Base-by-base conservation (phyloP, 345 rosid genomes). In the Trapa incisa region DNA sequence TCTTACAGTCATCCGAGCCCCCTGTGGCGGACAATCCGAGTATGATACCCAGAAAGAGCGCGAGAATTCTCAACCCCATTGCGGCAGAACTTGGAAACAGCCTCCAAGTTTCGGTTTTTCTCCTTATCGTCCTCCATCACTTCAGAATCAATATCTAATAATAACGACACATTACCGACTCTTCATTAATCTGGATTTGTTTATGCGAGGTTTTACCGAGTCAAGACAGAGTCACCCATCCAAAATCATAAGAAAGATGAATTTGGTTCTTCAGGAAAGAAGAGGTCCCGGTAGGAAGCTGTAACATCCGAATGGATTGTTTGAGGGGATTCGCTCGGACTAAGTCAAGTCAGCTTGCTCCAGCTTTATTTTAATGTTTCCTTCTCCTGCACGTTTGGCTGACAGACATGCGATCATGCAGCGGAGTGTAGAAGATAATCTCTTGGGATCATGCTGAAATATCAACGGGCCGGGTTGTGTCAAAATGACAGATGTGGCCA, bases 1-100 rank as follows among this genome's bases (percentile, higher is more conserved):
- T 50, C 66, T 60, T 69, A 69, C 72, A 12, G 29, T 71, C 73
- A 29, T 65, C 12, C 9, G 41, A 63, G n/a, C n/a, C 68, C 33
- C 39, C 52, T 15, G 43, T 41, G 14, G 4, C 32, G 64, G 68
- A 52, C 22, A 35, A 41, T 37, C 67, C 38, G 36, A 60, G 37
- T 61, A 69, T 64, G 48, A 66, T 37, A 48, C 45, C 37, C 37
- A 65, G 54, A 39, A 64, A 32, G 33, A 71, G 48, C 65, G 36
- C 43, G 37, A 52, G 64, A 41, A 43, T 1, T 52, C 64, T 38
- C 16, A 43, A 32, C 33, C 64, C 65, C 73, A 71, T 69, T 32
- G 56, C 65, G 11, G 8, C 32, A 2, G 37, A 61, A 60, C 66
- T 8, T 10, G 17, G n/a, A 45, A 43, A 43, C 2, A 2, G 29